These are phyloP conservation scores for Ophiostoma quercus DNA, from an alignment of 2,329 filamentous ascomycete genomes.

Conservation along the genomic window DNA sequence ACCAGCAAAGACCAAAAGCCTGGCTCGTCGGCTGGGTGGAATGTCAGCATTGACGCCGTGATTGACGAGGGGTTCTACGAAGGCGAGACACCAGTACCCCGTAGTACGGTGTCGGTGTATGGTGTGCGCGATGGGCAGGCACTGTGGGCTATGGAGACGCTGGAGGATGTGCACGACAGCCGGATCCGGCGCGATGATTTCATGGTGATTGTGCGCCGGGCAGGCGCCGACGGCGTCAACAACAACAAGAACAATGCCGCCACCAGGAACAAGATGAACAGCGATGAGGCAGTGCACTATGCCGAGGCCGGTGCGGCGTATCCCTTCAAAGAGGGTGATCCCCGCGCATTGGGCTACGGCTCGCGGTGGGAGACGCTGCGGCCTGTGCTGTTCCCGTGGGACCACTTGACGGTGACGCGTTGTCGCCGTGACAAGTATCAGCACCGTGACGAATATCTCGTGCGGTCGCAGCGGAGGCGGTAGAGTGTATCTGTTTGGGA, in stretches of 20 bases:
- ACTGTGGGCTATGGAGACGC: slow-evolving; percentile 33
- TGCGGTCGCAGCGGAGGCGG: slow-evolving; percentile 19
- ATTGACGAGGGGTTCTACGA: slow-evolving; percentile 24
- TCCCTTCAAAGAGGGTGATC: slow-evolving; percentile 24
- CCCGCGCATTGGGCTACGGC: slow-evolving; percentile 27
- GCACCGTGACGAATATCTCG: slow-evolving; percentile 28
- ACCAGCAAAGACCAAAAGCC: background rate
- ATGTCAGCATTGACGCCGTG: slow-evolving; percentile 22
- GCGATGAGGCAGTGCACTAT: background rate
- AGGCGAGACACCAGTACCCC: slow-evolving; percentile 40
- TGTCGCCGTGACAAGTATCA: slow-evolving; percentile 25
- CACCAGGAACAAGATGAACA: background rate
- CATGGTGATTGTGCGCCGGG: slow-evolving; percentile 27
- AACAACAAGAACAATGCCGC: background rate
- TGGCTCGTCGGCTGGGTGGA: slow-evolving; percentile 10
- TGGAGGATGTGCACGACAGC: slow-evolving; percentile 26
- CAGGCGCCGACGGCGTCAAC: background rate
- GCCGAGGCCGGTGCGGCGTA: slow-evolving; percentile 18
- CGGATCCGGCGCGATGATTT: slow-evolving; percentile 26
- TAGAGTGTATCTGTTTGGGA: too few species aligned
- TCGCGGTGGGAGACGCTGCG: slow-evolving; percentile 26
- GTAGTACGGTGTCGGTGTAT: slow-evolving; percentile 45
- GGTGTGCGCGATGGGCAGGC: slow-evolving; percentile 53
- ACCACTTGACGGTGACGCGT: slow-evolving; percentile 24
- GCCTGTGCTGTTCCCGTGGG: slow-evolving; percentile 27